Evolutionary conservation across 2,329 filamentous ascomycete genomes (phyloP).

Genomic region (Penicillium thymicola): DNA sequence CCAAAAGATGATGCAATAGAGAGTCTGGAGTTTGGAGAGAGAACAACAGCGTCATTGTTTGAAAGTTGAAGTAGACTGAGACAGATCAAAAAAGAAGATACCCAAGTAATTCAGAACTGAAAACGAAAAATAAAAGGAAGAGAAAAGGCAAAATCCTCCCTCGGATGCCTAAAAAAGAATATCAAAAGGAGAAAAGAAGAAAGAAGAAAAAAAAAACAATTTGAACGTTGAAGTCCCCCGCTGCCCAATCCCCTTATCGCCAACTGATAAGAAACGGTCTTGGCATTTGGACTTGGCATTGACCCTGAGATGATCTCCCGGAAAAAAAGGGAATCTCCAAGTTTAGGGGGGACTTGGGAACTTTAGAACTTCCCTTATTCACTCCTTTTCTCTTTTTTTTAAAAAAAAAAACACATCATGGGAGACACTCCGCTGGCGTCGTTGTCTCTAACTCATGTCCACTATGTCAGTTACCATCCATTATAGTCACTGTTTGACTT

Average conservation of each 20-base stretch:
- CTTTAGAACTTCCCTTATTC: not conserved
- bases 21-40: constrained; percentile 24
- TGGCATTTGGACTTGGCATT: not conserved
- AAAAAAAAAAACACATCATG: constrained; percentile 18
- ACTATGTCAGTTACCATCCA: constrained; percentile 67
- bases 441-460: constrained; percentile 89
- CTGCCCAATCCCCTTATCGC: not conserved
- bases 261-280: not conserved
- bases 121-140: not conserved
- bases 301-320: constrained; percentile 1
- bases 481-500: not conserved
- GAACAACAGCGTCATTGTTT: constrained; percentile 37
- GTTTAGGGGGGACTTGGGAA: not conserved
- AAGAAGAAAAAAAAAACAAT: not conserved
- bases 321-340: not conserved
- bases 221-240: not conserved
- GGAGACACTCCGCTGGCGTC: constrained; percentile 67
- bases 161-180: constrained; percentile 19
- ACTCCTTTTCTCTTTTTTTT: not conserved
- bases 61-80: constrained; percentile 4
- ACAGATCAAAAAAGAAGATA: not conserved
- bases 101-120: not conserved
- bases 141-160: constrained; percentile 1
- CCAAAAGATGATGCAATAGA: constrained; percentile 28
- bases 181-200: constrained; percentile 1